Conservation (phyloP, 2,329 filamentous ascomycete genomes). For the Cylindrodendrum hubeiense region DNA sequence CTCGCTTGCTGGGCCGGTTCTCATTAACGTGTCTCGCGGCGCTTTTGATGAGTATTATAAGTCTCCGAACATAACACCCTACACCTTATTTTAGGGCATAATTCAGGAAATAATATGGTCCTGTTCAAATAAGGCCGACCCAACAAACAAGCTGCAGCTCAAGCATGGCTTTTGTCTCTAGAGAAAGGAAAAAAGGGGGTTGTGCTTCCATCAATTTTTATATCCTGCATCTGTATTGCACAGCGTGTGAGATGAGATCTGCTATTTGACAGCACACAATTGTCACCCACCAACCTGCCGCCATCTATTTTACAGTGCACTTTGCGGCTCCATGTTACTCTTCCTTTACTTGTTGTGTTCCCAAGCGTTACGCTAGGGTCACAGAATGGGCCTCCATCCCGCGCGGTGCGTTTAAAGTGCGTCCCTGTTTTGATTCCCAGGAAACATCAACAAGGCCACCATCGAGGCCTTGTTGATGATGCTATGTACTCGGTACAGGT, state of each 20-base stretch:
- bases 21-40: constrained; percentile 8
- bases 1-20: constrained; percentile 26
- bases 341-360: not conserved
- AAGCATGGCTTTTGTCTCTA: constrained; percentile 6
- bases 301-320: not conserved
- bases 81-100: constrained; percentile 5
- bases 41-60: constrained; percentile 20
- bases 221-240: constrained; percentile 44
- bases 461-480: constrained; percentile 11
- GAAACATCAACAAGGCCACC: constrained; percentile 13
- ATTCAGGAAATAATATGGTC: constrained; percentile 6
- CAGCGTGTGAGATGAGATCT: constrained; percentile 43
- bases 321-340: constrained; percentile 3
- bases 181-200: constrained; percentile 23
- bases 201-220: constrained; percentile 38
- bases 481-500: constrained; percentile 20
- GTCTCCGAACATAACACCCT: constrained; percentile 23
- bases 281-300: not conserved
- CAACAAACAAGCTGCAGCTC: constrained; percentile 1
- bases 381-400: constrained; percentile 12
- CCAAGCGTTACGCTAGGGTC: constrained; percentile 6
- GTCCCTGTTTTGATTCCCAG: constrained; percentile 16
- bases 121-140: not conserved
- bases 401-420: constrained; percentile 1
- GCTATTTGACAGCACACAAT: constrained; percentile 30